phyloP scores from a whole-genome alignment of 768 basidiomycete species.

The Hypsizygus marmoreus region DNA sequence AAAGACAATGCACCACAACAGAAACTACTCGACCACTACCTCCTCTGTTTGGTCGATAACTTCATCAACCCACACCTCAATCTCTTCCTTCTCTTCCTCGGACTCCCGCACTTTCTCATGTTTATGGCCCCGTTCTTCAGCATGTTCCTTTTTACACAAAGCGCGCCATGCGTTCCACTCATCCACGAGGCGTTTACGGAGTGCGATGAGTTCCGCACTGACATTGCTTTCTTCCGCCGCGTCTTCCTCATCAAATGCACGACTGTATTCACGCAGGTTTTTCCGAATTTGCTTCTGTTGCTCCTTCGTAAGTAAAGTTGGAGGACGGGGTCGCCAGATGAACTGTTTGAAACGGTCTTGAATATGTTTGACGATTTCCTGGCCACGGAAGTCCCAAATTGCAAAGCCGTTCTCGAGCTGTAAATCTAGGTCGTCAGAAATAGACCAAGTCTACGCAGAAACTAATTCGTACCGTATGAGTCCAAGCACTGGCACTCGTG shows the following conservation, averaged over 20 bases:
- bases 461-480: constrained; percentile 70
- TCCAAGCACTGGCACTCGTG: constrained; percentile 94
- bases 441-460: constrained; percentile 2
- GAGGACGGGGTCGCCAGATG: constrained; percentile 96
- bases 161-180: constrained; percentile 99
- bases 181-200: constrained; percentile 88
- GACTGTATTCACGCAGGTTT: constrained; percentile 90
- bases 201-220: constrained; percentile 89
- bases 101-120: constrained; percentile 15
- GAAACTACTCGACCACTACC: constrained; percentile 54
- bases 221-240: constrained; percentile 93
- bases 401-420: constrained; percentile 96
- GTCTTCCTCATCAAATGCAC: constrained; percentile 94
- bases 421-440: constrained; percentile 11
- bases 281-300: constrained; percentile 84
- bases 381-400: constrained; percentile 98
- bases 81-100: constrained; percentile 76
- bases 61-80: constrained; percentile 93
- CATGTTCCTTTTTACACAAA: constrained; percentile 43
- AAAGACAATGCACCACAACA: constrained; percentile 9
- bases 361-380: constrained; percentile 86
- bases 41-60: constrained; percentile 92
- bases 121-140: constrained; percentile 13
- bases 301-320: constrained; percentile 82
- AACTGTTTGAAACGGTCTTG: constrained; percentile 98